These are phyloP conservation scores for Blastocystis sp. DNA, from an alignment of 352 stramenopile species.

Conservation along the genomic window DNA sequence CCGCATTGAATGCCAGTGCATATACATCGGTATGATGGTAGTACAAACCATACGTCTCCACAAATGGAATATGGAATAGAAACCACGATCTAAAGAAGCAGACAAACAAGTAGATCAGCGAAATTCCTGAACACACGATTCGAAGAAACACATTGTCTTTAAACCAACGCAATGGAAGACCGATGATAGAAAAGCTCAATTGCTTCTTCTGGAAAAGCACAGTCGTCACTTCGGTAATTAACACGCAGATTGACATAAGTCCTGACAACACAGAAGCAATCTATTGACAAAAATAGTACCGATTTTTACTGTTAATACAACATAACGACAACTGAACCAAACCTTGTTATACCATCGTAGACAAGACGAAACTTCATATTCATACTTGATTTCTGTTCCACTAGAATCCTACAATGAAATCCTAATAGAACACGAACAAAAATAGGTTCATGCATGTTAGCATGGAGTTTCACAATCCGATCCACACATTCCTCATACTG, in stretches of 20 bases:
- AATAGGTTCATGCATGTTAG: neutral
- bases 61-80: slow-evolving; percentile 16
- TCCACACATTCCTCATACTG: slow-evolving; percentile 56
- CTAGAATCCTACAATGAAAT: neutral
- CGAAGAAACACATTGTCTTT: neutral
- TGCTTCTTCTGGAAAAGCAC: neutral
- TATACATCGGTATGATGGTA: slow-evolving; percentile 52
- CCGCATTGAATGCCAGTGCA: slow-evolving; percentile 48
- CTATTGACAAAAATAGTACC: neutral
- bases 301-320: neutral
- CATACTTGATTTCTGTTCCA: neutral
- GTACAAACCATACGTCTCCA: slow-evolving; percentile 40
- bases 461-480: neutral
- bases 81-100: slow-evolving; percentile 59
- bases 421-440: neutral
- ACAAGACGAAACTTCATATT: neutral
- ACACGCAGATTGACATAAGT: neutral
- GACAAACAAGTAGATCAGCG: slow-evolving; percentile 38
- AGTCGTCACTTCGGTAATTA: slow-evolving; percentile 24
- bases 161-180: neutral
- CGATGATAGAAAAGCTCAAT: neutral
- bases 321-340: neutral
- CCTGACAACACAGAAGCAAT: neutral
- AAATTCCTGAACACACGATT: neutral
- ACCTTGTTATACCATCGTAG: neutral